Evolutionary conservation across 140 eudicot species (phyloP).

Genomic region (Anethum foeniculum): DNA sequence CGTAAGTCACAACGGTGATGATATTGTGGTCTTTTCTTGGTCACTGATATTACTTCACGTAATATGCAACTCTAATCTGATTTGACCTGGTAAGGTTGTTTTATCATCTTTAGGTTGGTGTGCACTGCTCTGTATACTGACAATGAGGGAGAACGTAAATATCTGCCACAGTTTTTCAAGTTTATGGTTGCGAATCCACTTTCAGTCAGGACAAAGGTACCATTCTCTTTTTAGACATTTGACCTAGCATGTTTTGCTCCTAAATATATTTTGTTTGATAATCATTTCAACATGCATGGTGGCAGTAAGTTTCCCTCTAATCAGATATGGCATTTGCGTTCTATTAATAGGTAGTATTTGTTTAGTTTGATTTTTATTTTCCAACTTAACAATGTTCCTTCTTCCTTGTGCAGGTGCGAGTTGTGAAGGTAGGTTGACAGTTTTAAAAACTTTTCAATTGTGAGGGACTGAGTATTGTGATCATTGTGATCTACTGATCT

Average conservation of each 20-base stretch:
- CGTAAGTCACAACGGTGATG: conserved; percentile 45
- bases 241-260: conserved; percentile 10
- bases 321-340: background rate
- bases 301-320: background rate
- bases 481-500: background rate
- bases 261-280: background rate
- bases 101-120: conserved; percentile 54
- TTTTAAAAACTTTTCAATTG: conserved; percentile 25
- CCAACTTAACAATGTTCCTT: conserved; percentile 11
- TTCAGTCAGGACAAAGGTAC: conserved; percentile 96
- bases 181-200: conserved; percentile 95
- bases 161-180: conserved; percentile 96
- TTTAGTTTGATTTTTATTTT: background rate
- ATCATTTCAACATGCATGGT: background rate
- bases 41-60: background rate
- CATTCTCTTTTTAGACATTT: background rate
- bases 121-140: conserved; percentile 88
- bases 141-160: conserved; percentile 75
- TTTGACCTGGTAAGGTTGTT: conserved; percentile 15
- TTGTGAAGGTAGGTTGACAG: conserved; percentile 68
- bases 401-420: conserved; percentile 78
- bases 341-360: background rate
- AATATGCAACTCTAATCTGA: conserved; percentile 2
- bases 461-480: conserved; percentile 19
- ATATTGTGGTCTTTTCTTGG: background rate